Evolutionary conservation across 768 basidiomycete genomes (phyloP).

Genomic region (Brasilioporus rufonigricans): DNA sequence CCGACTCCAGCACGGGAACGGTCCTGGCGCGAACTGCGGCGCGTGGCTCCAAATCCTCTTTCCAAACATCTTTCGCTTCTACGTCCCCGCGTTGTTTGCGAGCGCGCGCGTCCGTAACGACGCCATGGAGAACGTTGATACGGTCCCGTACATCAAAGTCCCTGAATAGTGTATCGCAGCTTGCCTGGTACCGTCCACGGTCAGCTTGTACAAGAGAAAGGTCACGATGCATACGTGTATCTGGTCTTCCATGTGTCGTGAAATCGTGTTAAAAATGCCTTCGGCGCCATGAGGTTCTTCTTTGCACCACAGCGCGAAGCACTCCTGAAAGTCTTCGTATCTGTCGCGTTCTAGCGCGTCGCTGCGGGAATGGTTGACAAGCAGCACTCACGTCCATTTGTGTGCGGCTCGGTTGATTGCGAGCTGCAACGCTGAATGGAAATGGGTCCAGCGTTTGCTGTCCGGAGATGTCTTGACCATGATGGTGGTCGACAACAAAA

Average conservation of each 20-base stretch:
- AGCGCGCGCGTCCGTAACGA: constrained; percentile 64
- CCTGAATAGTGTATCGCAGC: constrained; percentile 66
- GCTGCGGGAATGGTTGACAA: neutral
- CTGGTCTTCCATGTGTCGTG: constrained; percentile 68
- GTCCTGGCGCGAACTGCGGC: constrained; percentile 62
- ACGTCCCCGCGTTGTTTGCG: constrained; percentile 44
- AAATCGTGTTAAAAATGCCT: constrained; percentile 62
- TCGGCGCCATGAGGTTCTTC: constrained; percentile 63
- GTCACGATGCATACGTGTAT: constrained; percentile 36
- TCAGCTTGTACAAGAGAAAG: neutral
- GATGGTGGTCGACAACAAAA: neutral
- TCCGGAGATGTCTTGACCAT: constrained; percentile 26
- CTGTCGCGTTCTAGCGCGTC: constrained; percentile 23
- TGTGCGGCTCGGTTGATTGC: constrained; percentile 50
- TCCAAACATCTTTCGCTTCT: constrained; percentile 61
- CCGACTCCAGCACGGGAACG: constrained; percentile 52
- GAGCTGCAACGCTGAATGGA: constrained; percentile 51
- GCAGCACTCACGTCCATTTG: constrained; percentile 49
- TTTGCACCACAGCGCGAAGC: constrained; percentile 63
- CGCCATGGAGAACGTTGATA: constrained; percentile 66
- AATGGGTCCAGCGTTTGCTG: constrained; percentile 51
- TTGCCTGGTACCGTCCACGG: constrained; percentile 43
- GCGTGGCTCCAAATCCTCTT: constrained; percentile 58
- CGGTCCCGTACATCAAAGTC: constrained; percentile 66
- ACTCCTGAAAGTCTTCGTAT: constrained; percentile 56